Conservation (phyloP, 257 asterid genomes). For the Solanum medicagineum region DNA sequence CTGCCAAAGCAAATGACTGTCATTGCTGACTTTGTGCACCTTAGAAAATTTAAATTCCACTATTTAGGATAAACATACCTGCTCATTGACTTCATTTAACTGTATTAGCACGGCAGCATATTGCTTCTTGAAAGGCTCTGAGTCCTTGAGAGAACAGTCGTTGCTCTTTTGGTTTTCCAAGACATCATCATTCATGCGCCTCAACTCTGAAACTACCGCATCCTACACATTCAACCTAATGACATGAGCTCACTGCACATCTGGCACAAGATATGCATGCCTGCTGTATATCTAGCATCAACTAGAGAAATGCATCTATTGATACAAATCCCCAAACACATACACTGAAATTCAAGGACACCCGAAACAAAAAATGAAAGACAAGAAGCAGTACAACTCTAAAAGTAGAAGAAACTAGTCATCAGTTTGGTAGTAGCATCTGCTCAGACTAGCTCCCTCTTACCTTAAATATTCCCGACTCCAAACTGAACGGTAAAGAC, state of each 20-base stretch:
- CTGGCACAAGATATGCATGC: neutral
- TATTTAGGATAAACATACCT: constrained; percentile 30
- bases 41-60: neutral
- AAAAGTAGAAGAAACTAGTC: neutral
- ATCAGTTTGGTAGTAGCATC: neutral
- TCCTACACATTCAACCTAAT: constrained; percentile 41
- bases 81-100: constrained; percentile 63
- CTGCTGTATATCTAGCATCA: neutral
- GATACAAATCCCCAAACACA: neutral
- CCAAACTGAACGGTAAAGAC: neutral
- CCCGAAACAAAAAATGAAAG: neutral
- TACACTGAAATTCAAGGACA: neutral
- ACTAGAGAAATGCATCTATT: neutral
- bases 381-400: neutral
- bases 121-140: constrained; percentile 68
- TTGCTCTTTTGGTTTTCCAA: constrained; percentile 37
- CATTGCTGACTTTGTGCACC: neutral
- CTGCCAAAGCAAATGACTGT: constrained; percentile 21
- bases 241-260: constrained; percentile 10
- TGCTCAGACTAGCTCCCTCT: neutral
- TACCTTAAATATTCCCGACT: neutral
- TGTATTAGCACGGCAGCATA: constrained; percentile 70
- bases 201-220: constrained; percentile 68
- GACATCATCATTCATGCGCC: constrained; percentile 69
- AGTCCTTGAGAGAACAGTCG: constrained; percentile 47